Evolutionary conservation across 169 alveolate species (phyloP).

Genomic region (Plasmodium falciparum): DNA sequence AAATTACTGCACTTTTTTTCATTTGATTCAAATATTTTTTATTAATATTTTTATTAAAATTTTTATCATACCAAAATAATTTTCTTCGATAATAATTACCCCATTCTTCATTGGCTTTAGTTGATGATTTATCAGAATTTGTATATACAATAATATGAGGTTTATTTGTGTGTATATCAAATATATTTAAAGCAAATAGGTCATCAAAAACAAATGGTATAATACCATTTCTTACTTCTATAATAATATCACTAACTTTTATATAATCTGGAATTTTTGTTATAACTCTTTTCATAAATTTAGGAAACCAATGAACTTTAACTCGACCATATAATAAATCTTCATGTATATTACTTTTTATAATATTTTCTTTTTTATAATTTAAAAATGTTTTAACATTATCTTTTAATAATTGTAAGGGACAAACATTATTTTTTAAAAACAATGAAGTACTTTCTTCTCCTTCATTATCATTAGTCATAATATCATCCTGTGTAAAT

Average conservation of each 20-base stretch:
- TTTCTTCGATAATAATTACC: constrained; percentile 83
- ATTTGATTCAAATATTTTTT: constrained; percentile 73
- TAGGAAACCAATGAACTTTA: constrained; percentile 83
- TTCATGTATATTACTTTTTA: constrained; percentile 51
- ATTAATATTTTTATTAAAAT: constrained; percentile 78
- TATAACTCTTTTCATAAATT: constrained; percentile 80
- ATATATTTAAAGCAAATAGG: constrained; percentile 79
- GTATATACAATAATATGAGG: constrained; percentile 84
- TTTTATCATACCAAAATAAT: constrained; percentile 64
- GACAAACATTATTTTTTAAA: constrained; percentile 34
- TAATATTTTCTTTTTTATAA: constrained; percentile 61
- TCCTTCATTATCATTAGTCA: constrained; percentile 1
- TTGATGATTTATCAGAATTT: constrained; percentile 80
- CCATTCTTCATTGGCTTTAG: constrained; percentile 84
- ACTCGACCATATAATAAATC: constrained; percentile 58
- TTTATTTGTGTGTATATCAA: constrained; percentile 80
- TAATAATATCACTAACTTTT: constrained; percentile 80
- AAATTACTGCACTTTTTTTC: constrained; percentile 80
- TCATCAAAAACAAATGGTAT: constrained; percentile 84
- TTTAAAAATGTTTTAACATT: constrained; percentile 36
- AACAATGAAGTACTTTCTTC: constrained; percentile 23
- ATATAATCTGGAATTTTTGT: constrained; percentile 79
- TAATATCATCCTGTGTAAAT: not conserved
- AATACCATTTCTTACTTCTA: constrained; percentile 85
- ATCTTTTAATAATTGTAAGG: constrained; percentile 44